These are phyloP conservation scores for Arthroderma sp. DNA, from an alignment of 2,329 filamentous ascomycete species.

Conservation along the genomic window DNA sequence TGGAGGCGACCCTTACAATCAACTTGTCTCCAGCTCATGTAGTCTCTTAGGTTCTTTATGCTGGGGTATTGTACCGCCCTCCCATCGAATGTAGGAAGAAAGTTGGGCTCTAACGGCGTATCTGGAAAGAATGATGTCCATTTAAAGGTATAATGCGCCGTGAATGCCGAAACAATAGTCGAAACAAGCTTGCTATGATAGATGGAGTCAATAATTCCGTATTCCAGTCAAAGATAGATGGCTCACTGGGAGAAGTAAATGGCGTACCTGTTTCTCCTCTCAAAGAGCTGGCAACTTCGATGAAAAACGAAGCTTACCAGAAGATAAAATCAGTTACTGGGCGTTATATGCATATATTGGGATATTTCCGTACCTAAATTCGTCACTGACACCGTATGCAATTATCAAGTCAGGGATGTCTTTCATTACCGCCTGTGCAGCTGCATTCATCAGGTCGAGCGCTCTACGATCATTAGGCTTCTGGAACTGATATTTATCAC, in stretches of 20 bases:
- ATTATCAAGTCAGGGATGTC: conserved; percentile 76
- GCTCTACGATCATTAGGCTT: conserved; percentile 89
- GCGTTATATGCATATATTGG: conserved; percentile 3
- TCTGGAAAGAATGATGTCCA: conserved; percentile 69
- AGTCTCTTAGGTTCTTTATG: conserved; percentile 72
- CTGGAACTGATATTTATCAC: conserved; percentile 67
- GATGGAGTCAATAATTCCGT: background rate
- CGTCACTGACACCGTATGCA: conserved; percentile 88
- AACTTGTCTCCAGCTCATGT: conserved; percentile 92
- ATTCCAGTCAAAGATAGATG: background rate
- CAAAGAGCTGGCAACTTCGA: conserved; percentile 69
- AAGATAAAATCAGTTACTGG: background rate
- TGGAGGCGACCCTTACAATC: conserved; percentile 56
- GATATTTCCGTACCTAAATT: conserved; percentile 48
- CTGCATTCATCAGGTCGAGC: conserved; percentile 85
- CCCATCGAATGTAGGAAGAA: conserved; percentile 79
- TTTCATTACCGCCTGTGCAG: conserved; percentile 70
- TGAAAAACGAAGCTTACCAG: conserved; percentile 68
- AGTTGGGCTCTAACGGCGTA: conserved; percentile 54
- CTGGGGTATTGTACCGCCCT: conserved; percentile 82
- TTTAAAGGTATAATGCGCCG: conserved; percentile 71
- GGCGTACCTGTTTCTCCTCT: conserved; percentile 62
- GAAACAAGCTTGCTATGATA: conserved; percentile 67
- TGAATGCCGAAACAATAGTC: conserved; percentile 86
- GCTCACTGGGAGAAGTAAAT: background rate